phyloP scores from a whole-genome alignment of 345 rosid genomes.

The Pistacia vera region DNA sequence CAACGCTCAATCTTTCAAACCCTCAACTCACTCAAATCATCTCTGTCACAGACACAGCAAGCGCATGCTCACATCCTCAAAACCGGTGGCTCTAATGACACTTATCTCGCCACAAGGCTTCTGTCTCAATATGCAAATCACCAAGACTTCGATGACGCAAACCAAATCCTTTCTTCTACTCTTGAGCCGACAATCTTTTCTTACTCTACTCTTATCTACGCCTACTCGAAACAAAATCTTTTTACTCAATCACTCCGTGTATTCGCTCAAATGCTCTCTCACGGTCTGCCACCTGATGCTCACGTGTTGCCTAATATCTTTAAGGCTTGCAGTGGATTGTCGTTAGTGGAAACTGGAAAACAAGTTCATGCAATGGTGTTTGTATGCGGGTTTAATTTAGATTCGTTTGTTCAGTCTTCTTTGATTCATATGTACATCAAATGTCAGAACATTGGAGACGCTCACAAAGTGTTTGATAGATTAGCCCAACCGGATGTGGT shows the following conservation, averaged over 20 bases:
- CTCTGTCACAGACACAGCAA: background rate
- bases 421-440: constrained; percentile 32
- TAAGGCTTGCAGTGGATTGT: constrained; percentile 10
- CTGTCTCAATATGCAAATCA: constrained; percentile 24
- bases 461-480: constrained; percentile 39
- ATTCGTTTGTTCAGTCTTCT: constrained; percentile 30
- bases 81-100: constrained; percentile 20
- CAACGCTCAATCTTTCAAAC: constrained; percentile 4
- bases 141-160: constrained; percentile 7
- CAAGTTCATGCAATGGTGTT: constrained; percentile 5
- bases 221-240: constrained; percentile 20
- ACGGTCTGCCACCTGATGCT: constrained; percentile 16
- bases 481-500: constrained; percentile 33
- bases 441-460: constrained; percentile 28
- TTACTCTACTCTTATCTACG: constrained; percentile 17
- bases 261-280: constrained; percentile 25
- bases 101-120: constrained; percentile 5
- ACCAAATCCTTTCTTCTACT: constrained; percentile 7
- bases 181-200: constrained; percentile 4
- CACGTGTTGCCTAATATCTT: constrained; percentile 24
- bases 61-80: constrained; percentile 23
- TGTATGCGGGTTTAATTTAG: background rate
- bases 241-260: constrained; percentile 14
- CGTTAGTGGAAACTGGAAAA: background rate
- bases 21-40: constrained; percentile 9